Evolutionary conservation across 805 yeast genomes (phyloP).

Genomic region (Teunomyces tritomae): DNA sequence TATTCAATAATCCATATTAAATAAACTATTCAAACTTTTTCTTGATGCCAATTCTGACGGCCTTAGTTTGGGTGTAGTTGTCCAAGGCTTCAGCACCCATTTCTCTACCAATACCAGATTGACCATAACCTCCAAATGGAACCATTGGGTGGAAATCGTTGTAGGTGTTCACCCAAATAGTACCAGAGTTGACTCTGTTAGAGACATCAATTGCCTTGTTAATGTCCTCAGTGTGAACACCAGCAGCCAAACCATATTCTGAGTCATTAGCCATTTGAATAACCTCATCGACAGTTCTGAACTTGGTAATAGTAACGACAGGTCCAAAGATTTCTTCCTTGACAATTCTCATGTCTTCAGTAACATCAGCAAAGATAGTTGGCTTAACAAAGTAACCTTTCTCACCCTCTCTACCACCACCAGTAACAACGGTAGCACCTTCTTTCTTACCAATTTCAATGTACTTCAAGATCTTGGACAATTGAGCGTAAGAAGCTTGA

Average conservation of each 20-base stretch:
- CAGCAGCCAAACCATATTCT: conserved; percentile 86
- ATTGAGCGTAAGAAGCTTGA: conserved; percentile 79
- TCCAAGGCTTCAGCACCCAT: conserved; percentile 86
- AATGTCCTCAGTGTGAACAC: conserved; percentile 76
- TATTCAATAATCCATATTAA: neutral
- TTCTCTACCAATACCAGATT: conserved; percentile 92
- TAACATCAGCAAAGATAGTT: conserved; percentile 82
- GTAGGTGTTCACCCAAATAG: conserved; percentile 88
- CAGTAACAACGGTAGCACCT: conserved; percentile 80
- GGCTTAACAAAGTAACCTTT: conserved; percentile 76
- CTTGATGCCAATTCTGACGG: conserved; percentile 58
- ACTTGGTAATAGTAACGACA: conserved; percentile 79
- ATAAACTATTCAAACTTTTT: conserved; percentile 7
- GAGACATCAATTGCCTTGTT: conserved; percentile 76
- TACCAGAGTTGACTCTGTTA: conserved; percentile 76
- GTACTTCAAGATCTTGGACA: conserved; percentile 72
- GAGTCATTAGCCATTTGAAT: conserved; percentile 76
- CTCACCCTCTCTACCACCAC: conserved; percentile 73
- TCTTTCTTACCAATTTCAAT: conserved; percentile 75
- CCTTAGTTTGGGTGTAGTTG: conserved; percentile 81
- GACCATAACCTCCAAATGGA: conserved; percentile 92
- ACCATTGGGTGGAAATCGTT: conserved; percentile 84
- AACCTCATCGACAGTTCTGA: conserved; percentile 79
- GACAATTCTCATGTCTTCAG: conserved; percentile 69
- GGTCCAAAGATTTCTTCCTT: conserved; percentile 96